These are phyloP conservation scores for Ophiostoma sp. DNA, from an alignment of 2,329 filamentous ascomycete genomes.

Conservation along the genomic window DNA sequence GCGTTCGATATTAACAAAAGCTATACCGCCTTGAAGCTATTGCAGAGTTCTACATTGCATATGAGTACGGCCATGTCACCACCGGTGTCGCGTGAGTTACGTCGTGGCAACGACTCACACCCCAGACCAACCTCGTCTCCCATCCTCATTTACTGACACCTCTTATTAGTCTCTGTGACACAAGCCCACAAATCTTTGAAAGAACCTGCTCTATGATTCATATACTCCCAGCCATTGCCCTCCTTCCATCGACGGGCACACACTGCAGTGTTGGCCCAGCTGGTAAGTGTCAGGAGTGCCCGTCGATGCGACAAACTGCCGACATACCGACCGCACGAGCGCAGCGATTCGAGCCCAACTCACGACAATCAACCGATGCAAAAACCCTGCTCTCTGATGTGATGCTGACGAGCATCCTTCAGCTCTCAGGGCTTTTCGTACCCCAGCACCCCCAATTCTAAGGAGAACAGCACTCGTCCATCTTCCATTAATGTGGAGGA, in stretches of 20 bases:
- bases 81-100: no score
- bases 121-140: neutral
- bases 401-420: no score
- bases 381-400: no score
- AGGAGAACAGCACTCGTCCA: neutral
- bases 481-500: neutral
- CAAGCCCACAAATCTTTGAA: neutral
- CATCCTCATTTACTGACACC: neutral
- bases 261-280: neutral
- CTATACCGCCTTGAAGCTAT: neutral
- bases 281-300: neutral
- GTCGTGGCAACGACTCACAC: neutral
- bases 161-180: neutral
- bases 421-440: neutral
- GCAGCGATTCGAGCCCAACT: no score
- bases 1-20: neutral
- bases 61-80: neutral
- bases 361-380: no score
- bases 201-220: neutral
- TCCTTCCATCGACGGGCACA: constrained; percentile 1
- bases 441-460: neutral
- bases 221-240: neutral
- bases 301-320: neutral
- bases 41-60: neutral
- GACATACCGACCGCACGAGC: no score